Conservation (phyloP, 1,139 yeast genomes). For the Sugiyamaella sp. region DNA sequence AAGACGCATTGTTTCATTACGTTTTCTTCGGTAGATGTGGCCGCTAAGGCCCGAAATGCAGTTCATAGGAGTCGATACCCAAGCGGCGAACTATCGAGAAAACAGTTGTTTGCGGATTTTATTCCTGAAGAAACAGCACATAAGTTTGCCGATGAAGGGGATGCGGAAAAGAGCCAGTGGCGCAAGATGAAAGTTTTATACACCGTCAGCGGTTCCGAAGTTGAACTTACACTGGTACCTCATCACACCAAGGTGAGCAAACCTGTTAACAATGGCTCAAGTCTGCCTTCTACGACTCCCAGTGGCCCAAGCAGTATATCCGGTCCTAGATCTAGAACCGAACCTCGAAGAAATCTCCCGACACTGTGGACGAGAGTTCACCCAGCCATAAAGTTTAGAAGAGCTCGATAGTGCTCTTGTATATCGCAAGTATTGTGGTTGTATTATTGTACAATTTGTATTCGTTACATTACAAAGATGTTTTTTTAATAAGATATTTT, state of each 20-base stretch:
- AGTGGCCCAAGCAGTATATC: not conserved
- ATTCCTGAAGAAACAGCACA: conserved; percentile 17
- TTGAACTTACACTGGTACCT: conserved; percentile 6
- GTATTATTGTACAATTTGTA: not conserved
- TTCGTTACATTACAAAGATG: not conserved
- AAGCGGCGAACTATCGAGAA: conserved; percentile 13
- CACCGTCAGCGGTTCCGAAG: not conserved
- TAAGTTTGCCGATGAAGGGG: conserved; percentile 10
- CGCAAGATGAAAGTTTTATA: conserved; percentile 12
- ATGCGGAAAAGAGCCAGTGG: conserved; percentile 1
- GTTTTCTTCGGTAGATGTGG: conserved; percentile 7
- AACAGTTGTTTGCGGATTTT: conserved; percentile 18
- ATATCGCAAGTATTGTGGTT: too few species aligned
- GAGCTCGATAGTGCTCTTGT: conserved; percentile 7
- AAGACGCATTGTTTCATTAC: conserved; percentile 14
- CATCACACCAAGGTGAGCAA: not conserved
- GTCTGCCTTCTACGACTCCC: not conserved
- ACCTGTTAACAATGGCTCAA: not conserved
- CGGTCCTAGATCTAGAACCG: not conserved
- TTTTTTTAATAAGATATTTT: not conserved
- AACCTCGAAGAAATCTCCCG: not conserved
- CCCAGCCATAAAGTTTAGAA: conserved; percentile 11
- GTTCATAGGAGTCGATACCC: conserved; percentile 13
- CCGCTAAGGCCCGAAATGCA: not conserved
- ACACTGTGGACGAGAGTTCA: not conserved